A percentile compares a stretch with the other conserved stretches of the same genome.
These are phyloP conservation scores for Paraphoma chrysanthemicola DNA, from an alignment of 2,329 filamentous ascomycete genomes.

Conservation along the genomic window DNA sequence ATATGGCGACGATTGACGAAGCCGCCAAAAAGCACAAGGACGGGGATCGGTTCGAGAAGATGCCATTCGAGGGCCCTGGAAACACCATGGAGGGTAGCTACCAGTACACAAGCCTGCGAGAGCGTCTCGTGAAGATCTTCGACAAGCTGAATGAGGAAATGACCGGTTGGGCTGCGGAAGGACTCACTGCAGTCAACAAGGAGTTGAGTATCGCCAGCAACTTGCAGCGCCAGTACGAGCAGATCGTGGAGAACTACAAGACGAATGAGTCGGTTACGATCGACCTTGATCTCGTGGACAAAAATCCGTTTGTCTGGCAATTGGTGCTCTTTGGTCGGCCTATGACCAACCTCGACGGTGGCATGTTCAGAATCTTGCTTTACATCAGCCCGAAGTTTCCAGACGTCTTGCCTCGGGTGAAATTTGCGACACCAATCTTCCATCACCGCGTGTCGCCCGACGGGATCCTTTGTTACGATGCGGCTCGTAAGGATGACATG, in stretches of 20 bases:
- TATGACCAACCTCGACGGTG: constrained; percentile 90
- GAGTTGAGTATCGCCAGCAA: constrained; percentile 81
- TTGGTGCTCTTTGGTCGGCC: constrained; percentile 89
- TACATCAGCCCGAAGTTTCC: constrained; percentile 86
- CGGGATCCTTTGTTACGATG: constrained; percentile 79
- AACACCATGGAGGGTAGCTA: constrained; percentile 90
- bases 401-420: constrained; percentile 83
- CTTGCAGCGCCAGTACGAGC: constrained; percentile 82
- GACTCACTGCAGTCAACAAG: constrained; percentile 66
- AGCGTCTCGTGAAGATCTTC: constrained; percentile 73
- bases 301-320: constrained; percentile 88
- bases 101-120: constrained; percentile 76
- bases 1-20: constrained; percentile 73
- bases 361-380: constrained; percentile 82
- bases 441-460: constrained; percentile 85
- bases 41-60: constrained; percentile 71
- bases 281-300: constrained; percentile 76
- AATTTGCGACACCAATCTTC: constrained; percentile 81
- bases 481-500: constrained; percentile 76
- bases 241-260: constrained; percentile 78
- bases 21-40: constrained; percentile 69
- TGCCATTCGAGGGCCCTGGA: constrained; percentile 81
- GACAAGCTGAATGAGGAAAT: constrained; percentile 75
- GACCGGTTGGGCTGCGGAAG: constrained; percentile 73
- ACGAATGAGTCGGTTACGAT: constrained; percentile 72